Evolutionary conservation across 2,329 filamentous ascomycete species (phyloP), one percentile per base, ranked within the genome.

Genomic region (Sclerotinia borealis): DNA sequence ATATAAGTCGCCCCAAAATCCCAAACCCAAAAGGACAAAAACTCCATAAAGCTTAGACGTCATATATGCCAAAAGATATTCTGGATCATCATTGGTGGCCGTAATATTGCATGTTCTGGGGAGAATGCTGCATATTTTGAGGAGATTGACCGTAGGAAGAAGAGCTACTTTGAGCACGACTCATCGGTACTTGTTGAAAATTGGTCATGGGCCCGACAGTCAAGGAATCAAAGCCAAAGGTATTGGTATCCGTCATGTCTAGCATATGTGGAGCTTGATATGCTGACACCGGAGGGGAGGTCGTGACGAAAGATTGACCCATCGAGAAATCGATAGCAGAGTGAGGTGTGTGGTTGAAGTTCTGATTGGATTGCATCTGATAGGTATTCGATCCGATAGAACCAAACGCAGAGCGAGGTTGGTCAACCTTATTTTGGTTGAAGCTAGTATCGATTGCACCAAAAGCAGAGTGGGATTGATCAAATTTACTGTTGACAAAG

Each of bases 141-240:
- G 68, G 66, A 2, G 69, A 67, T 58, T 71, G 68, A n/a, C 65
- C 62, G 29, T 72, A 73, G 15, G 69, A 67, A 10, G 72, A 71
- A 15, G 61, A 63, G 51, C 69, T 72, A 36, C 68, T 69, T 11
- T 65, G 71, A 31, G 66, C 65, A 31, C 68, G 67, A 50, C 62
- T 71, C 67, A 72, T 72, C 9, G 70, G 69, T 11, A 69, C 63
- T 34, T 70, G 69, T 37, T 68, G 68, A 22, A 63, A 72, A n/a
- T 51, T 63, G 47, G 67, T 67, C 31, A 58, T 61, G 4, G 58
- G 54, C 36, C 65, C 67, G 11, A 67, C 65, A 22, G 65, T 29
- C 64, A 72, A 66, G 9, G 59, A 19, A 58, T 72, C 69, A 27
- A 68, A 73, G 2, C 45, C 66, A 56, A 61, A 64, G 61, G 63